These are phyloP conservation scores for Coprinellus aureogranulatus DNA, from an alignment of 768 basidiomycete species.

Conservation along the genomic window DNA sequence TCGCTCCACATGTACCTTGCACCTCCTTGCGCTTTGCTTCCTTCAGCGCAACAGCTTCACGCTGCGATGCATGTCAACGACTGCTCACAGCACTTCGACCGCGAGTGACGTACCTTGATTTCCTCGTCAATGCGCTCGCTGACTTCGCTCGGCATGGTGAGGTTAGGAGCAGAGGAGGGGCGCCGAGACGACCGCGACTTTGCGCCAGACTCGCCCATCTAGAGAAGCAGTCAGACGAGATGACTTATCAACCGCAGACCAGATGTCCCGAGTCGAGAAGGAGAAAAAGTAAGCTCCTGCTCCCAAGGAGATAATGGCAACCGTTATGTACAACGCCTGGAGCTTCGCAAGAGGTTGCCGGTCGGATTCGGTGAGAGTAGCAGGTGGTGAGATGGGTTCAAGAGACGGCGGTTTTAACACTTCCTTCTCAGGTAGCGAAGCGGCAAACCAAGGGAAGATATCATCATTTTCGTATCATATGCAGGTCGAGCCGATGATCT, in stretches of 20 bases:
- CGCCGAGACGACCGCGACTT: not conserved
- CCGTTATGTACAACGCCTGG: not conserved
- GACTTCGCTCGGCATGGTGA: slow-evolving; percentile 5
- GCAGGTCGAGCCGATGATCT: not conserved
- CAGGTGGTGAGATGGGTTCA: not conserved
- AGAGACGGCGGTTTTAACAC: slow-evolving; percentile 2
- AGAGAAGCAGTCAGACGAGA: not conserved
- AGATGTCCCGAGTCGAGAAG: not conserved
- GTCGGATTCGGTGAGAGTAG: not conserved
- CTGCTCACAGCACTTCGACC: not conserved
- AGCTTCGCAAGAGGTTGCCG: not conserved
- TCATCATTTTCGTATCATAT: not conserved
- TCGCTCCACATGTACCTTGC: slow-evolving; percentile 39
- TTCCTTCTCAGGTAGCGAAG: not conserved
- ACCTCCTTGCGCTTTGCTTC: slow-evolving; percentile 38
- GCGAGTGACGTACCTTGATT: slow-evolving; percentile 8
- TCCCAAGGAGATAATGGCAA: not conserved
- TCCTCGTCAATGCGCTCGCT: slow-evolving; percentile 17
- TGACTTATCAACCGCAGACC: not conserved
- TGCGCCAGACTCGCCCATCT: not conserved
- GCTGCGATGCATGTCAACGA: slow-evolving; percentile 4
- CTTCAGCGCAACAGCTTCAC: slow-evolving; percentile 17
- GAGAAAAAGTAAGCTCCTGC: not conserved
- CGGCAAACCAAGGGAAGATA: not conserved
- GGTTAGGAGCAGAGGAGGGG: slow-evolving; percentile 9